Evolutionary conservation across 805 yeast species (phyloP).

Genomic region (Monosporozyma unispora): DNA sequence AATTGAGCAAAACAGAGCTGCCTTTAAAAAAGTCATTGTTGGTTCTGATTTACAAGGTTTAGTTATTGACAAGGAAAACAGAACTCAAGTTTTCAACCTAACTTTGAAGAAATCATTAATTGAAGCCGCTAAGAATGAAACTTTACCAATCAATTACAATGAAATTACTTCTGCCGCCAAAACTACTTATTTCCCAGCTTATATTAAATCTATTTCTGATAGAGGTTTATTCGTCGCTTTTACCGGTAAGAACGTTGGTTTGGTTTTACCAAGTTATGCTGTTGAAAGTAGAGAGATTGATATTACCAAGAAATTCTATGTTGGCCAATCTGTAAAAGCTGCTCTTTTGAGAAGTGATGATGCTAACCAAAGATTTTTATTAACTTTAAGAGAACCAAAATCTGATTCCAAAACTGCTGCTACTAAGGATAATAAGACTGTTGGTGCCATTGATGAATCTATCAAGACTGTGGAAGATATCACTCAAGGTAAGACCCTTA

Average conservation of each 20-base stretch:
- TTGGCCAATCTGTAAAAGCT: constrained; percentile 64
- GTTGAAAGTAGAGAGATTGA: constrained; percentile 45
- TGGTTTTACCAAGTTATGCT: constrained; percentile 68
- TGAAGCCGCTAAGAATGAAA: constrained; percentile 45
- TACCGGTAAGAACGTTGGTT: constrained; percentile 71
- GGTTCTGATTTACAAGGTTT: constrained; percentile 55
- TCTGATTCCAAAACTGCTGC: constrained; percentile 12
- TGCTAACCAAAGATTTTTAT: constrained; percentile 58
- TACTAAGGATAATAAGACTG: constrained; percentile 19
- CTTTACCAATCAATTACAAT: constrained; percentile 49
- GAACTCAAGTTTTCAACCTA: constrained; percentile 51
- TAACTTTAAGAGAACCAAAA: constrained; percentile 43
- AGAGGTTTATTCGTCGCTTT: constrained; percentile 79
- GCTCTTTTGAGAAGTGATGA: constrained; percentile 60
- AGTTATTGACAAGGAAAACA: constrained; percentile 57
- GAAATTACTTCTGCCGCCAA: constrained; percentile 43
- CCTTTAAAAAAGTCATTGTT: constrained; percentile 49
- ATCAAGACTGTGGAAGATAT: constrained; percentile 43
- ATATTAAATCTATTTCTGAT: constrained; percentile 64
- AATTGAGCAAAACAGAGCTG: constrained; percentile 60
- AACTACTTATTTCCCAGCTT: constrained; percentile 53
- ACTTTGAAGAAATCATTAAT: constrained; percentile 61
- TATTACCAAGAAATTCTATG: constrained; percentile 44
- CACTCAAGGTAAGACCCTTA: constrained; percentile 51
- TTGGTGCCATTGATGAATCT: constrained; percentile 54